phyloP scores from a whole-genome alignment of 345 rosid species.

The Arabis alpina region DNA sequence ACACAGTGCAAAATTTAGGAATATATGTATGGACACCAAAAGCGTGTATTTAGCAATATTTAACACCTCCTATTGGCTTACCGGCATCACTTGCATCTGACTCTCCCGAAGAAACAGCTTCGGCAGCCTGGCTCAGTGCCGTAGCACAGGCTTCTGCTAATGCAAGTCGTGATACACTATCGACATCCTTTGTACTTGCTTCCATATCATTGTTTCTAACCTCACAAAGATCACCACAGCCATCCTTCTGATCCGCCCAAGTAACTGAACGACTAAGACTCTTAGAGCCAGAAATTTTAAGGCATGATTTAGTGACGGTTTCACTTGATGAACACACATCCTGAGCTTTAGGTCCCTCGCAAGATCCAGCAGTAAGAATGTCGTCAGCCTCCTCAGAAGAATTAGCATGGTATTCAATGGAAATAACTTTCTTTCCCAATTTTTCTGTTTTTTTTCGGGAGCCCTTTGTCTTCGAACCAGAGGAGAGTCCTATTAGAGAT shows the following conservation, averaged over 20 bases:
- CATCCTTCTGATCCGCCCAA: constrained; percentile 82
- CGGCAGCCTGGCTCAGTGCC: constrained; percentile 80
- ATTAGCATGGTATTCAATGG: constrained; percentile 33
- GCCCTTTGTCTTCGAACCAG: constrained; percentile 39
- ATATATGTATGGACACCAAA: constrained; percentile 11
- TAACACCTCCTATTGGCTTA: constrained; percentile 42
- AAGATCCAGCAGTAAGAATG: constrained; percentile 33
- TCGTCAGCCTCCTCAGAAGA: constrained; percentile 42
- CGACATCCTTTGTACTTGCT: constrained; percentile 41
- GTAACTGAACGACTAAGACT: constrained; percentile 63
- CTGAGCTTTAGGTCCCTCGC: constrained; percentile 30
- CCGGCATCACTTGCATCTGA: constrained; percentile 60
- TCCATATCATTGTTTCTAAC: constrained; percentile 48
- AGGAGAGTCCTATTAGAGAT: constrained; percentile 37
- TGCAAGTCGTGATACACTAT: constrained; percentile 46
- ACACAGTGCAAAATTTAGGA: neutral
- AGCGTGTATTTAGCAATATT: neutral
- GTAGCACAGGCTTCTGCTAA: constrained; percentile 84
- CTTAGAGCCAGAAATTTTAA: constrained; percentile 60
- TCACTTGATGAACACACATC: constrained; percentile 45
- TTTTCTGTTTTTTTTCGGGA: constrained; percentile 39
- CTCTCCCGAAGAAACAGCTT: constrained; percentile 68
- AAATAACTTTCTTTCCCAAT: constrained; percentile 39
- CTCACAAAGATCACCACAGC: constrained; percentile 55
- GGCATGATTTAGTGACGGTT: constrained; percentile 60